Evolutionary conservation across 495 filamentous ascomycete species (phyloP), one percentile per base, ranked within the genome.

Genomic region (Penicillium desertorum): DNA sequence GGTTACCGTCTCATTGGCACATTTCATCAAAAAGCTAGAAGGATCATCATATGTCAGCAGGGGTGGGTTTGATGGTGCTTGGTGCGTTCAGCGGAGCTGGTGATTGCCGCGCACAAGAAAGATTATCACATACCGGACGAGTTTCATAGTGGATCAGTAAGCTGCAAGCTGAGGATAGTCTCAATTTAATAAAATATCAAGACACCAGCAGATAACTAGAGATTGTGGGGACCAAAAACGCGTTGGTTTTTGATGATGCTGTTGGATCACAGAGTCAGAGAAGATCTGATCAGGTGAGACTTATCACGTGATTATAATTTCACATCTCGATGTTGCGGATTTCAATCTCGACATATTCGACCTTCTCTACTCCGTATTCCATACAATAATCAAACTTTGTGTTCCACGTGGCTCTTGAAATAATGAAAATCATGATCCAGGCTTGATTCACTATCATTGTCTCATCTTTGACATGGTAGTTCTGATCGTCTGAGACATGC

Each of bases 21-120:
- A 96, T 82, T 98, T 98, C 94, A 98, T 97, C 53, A 98, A 78
- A 72, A 98, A 98, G 63, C 94, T 98, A 72, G 53, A 63, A 29
- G 45, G 23, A 51, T 48, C 53, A 57, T 62, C 44, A 47, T 55
- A 36, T 57, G 57, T 65, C 46, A 67, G 68, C 51, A 23, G 22
- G 36, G 29, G 27, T 25, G 25, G 9, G 10, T 53, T 53, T 43
- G 27, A 53, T 30, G 29, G 37, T 17, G 20, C 16, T 42, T 37
- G 48, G 25, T 61, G 50, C 53, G 62, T 51, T 57, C 43, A 51
- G 64, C 47, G 57, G 48, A 57, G 52, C 47, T 32, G 42, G 37
- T 44, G 42, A 27, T 36, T 41, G 27, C 45, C 51, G 45, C 46
- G 25, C 48, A 49, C 34, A 34, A 22, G 3, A 10, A 37, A 34